Conservation (phyloP, 495 filamentous ascomycete species). For the Poronia punctata region DNA sequence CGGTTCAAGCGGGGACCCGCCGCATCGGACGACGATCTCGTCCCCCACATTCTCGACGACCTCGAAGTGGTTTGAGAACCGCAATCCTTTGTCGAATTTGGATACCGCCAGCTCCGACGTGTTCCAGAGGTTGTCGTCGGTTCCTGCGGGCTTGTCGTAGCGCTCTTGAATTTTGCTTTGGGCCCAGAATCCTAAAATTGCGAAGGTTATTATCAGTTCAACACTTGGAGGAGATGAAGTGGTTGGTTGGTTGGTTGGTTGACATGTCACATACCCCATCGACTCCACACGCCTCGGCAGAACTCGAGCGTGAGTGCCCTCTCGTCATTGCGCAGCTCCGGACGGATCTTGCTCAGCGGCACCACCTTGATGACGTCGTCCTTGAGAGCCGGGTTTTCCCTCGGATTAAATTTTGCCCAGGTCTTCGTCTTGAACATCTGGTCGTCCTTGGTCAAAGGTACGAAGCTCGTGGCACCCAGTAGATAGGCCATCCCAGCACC, state of each 20-base stretch:
- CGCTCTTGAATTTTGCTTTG: slow-evolving; percentile 55
- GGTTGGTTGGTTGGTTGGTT: neutral
- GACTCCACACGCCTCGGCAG: slow-evolving; percentile 60
- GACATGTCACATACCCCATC: slow-evolving; percentile 48
- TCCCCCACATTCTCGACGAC: slow-evolving; percentile 59
- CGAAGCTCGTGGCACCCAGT: slow-evolving; percentile 22
- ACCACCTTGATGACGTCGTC: slow-evolving; percentile 58
- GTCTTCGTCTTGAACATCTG: slow-evolving; percentile 52
- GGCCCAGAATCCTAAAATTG: slow-evolving; percentile 48
- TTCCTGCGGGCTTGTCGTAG: slow-evolving; percentile 57
- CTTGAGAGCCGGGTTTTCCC: slow-evolving; percentile 51
- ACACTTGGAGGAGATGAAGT: neutral
- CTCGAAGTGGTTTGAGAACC: slow-evolving; percentile 72
- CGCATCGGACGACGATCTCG: slow-evolving; percentile 57
- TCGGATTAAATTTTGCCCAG: slow-evolving; percentile 54
- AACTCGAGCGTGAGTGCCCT: slow-evolving; percentile 55
- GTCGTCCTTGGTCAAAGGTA: slow-evolving; percentile 47
- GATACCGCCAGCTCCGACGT: slow-evolving; percentile 44
- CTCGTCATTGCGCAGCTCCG: slow-evolving; percentile 55
- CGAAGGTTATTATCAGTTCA: slow-evolving; percentile 2
- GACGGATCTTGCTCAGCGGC: slow-evolving; percentile 55
- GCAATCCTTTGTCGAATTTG: slow-evolving; percentile 54
- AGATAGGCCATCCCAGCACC: slow-evolving; percentile 24
- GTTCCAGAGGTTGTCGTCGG: slow-evolving; percentile 58
- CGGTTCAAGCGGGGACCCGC: slow-evolving; percentile 53